phyloP scores from a whole-genome alignment of 2,329 filamentous ascomycete species.

The Sporothrix brasiliensis region DNA sequence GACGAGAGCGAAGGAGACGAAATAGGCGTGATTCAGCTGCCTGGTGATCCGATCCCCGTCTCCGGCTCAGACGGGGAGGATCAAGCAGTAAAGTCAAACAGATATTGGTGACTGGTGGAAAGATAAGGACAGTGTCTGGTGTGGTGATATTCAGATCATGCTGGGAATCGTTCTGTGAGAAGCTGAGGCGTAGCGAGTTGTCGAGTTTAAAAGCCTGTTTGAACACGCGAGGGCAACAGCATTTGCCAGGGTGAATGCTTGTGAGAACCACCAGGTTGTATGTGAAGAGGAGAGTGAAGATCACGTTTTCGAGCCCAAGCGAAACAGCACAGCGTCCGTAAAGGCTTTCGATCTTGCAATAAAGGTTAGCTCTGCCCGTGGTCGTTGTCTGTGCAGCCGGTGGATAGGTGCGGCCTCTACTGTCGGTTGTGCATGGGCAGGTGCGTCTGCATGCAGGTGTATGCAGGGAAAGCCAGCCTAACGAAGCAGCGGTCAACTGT shows the following conservation, averaged over 20 bases:
- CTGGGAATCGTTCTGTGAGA: neutral
- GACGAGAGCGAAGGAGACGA: neutral
- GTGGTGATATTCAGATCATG: constrained; percentile 6
- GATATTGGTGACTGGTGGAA: too few species aligned
- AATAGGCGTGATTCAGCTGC: neutral
- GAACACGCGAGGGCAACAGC: neutral
- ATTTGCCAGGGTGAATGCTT: neutral
- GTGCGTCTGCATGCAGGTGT: constrained; percentile 9
- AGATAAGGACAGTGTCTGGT: neutral
- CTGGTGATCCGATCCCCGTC: constrained; percentile 13
- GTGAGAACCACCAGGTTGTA: neutral
- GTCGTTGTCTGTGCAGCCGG: neutral
- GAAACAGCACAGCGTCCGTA: neutral
- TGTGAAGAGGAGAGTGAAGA: constrained; percentile 10
- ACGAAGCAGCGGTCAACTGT: constrained; percentile 26
- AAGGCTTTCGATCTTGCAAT: neutral
- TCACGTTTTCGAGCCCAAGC: constrained; percentile 1
- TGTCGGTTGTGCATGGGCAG: constrained; percentile 20
- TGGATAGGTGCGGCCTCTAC: neutral
- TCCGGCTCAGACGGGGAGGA: constrained; percentile 26
- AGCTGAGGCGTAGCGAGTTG: neutral
- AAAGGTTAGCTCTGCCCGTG: constrained; percentile 1
- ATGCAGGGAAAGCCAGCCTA: constrained; percentile 26
- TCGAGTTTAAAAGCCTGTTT: neutral
- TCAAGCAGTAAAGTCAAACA: neutral